These are phyloP conservation scores for Inosperma sp. DNA, from an alignment of 768 basidiomycete genomes.

Conservation along the genomic window DNA sequence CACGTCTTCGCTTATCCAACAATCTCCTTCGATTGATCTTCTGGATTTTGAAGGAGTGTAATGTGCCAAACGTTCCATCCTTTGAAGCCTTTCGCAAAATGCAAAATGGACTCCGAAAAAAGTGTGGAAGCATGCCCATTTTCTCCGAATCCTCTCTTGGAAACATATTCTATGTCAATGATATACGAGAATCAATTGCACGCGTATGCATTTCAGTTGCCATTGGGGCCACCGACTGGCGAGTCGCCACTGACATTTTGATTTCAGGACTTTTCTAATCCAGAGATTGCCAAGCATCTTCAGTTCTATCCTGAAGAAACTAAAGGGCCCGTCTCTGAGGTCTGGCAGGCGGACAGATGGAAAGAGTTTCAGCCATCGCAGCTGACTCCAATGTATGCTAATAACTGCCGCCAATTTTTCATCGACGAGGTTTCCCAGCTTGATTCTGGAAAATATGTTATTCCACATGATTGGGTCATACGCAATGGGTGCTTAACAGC, in stretches of 20 bases:
- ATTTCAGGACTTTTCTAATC: conserved; percentile 13
- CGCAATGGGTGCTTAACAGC: conserved; percentile 4
- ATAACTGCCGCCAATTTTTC: conserved; percentile 4
- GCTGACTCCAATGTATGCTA: conserved; percentile 13
- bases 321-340: conserved; percentile 9
- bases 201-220: conserved; percentile 11
- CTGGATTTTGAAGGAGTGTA: conserved; percentile 21
- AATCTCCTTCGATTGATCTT: conserved; percentile 24
- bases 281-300: conserved; percentile 14
- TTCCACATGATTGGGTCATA: conserved; percentile 10
- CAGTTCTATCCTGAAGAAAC: conserved; percentile 15
- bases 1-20: conserved; percentile 22
- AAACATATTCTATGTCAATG: conserved; percentile 25
- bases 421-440: conserved; percentile 12
- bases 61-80: conserved; percentile 23
- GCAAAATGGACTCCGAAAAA: conserved; percentile 12
- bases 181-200: conserved; percentile 16
- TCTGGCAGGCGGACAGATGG: conserved; percentile 16
- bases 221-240: neutral
- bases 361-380: conserved; percentile 12
- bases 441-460: neutral
- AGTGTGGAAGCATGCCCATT: conserved; percentile 12
- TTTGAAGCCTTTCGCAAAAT: conserved; percentile 21
- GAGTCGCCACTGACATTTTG: conserved; percentile 2
- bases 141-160: conserved; percentile 17